Conservation (phyloP, 345 rosid genomes). For the Atalantia buxifolia region DNA sequence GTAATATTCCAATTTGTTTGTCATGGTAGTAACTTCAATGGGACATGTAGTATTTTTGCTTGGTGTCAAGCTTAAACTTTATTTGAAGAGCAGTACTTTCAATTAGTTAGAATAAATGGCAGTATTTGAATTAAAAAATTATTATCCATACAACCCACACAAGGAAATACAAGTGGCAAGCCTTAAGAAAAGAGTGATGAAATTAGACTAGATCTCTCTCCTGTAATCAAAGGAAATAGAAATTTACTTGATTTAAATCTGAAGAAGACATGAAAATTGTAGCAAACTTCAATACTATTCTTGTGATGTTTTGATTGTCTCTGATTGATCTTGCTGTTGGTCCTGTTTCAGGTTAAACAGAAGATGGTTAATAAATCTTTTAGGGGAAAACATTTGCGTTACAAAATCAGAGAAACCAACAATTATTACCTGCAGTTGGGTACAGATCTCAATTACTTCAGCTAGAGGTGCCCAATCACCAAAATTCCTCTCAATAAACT, state of each 20-base stretch:
- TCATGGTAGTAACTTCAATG: not conserved
- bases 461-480: slow-evolving; percentile 66
- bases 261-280: not conserved
- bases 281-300: slow-evolving; percentile 13
- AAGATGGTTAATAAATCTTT: slow-evolving; percentile 3
- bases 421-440: slow-evolving; percentile 45
- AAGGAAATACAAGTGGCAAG: not conserved
- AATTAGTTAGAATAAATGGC: not conserved
- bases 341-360: slow-evolving; percentile 32
- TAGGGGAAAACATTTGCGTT: not conserved
- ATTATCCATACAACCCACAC: not conserved
- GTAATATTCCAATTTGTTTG: not conserved
- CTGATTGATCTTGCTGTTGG: slow-evolving; percentile 30
- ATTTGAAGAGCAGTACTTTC: not conserved
- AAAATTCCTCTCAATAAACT: slow-evolving; percentile 67
- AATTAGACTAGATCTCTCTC: not conserved
- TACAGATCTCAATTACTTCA: slow-evolving; percentile 52
- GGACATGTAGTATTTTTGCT: not conserved
- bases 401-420: not conserved
- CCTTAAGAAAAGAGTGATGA: not conserved
- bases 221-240: not conserved
- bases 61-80: not conserved
- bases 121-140: not conserved
- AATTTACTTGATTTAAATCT: not conserved
- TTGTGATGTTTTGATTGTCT: slow-evolving; percentile 7